These are phyloP conservation scores for Tricharina praecox DNA, from an alignment of 495 filamentous ascomycete species.

Conservation along the genomic window DNA sequence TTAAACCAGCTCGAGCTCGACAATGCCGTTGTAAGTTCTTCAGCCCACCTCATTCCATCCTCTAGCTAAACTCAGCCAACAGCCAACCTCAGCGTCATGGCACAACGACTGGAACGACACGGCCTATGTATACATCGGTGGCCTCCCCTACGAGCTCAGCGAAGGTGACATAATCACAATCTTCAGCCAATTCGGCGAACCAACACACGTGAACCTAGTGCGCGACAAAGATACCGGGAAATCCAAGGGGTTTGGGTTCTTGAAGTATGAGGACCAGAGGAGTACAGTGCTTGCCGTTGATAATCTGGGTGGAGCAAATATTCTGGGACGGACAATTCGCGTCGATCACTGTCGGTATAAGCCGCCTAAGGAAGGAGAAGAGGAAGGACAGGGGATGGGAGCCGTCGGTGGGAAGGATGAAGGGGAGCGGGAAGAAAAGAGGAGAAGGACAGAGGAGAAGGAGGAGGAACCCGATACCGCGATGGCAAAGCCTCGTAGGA, in stretches of 20 bases:
- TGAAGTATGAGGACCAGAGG: constrained; percentile 97
- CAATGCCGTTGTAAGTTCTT: constrained; percentile 47
- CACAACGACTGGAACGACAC: constrained; percentile 95
- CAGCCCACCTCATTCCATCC: not conserved
- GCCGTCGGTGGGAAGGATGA: constrained; percentile 16
- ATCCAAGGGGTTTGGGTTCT: constrained; percentile 78
- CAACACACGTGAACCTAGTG: constrained; percentile 71
- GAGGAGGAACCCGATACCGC: constrained; percentile 20
- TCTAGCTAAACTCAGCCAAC: not conserved
- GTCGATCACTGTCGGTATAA: constrained; percentile 93
- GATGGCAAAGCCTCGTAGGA: not conserved
- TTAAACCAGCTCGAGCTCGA: constrained; percentile 94
- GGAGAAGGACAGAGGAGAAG: constrained; percentile 28
- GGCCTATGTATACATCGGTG: constrained; percentile 90
- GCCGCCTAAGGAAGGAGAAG: too few species aligned
- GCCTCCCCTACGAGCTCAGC: constrained; percentile 79
- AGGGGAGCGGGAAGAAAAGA: constrained; percentile 24
- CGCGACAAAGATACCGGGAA: constrained; percentile 95
- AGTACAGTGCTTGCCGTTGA: constrained; percentile 91
- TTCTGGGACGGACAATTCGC: constrained; percentile 62
- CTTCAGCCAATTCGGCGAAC: constrained; percentile 94
- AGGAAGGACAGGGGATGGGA: constrained; percentile 52
- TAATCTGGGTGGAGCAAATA: constrained; percentile 72
- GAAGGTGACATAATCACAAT: constrained; percentile 94
- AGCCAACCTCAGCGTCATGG: constrained; percentile 55